Evolutionary conservation across 2,329 filamentous ascomycete species (phyloP), one percentile per base, ranked within the genome.

Genomic region (Pseudofabraea citricarpa): DNA sequence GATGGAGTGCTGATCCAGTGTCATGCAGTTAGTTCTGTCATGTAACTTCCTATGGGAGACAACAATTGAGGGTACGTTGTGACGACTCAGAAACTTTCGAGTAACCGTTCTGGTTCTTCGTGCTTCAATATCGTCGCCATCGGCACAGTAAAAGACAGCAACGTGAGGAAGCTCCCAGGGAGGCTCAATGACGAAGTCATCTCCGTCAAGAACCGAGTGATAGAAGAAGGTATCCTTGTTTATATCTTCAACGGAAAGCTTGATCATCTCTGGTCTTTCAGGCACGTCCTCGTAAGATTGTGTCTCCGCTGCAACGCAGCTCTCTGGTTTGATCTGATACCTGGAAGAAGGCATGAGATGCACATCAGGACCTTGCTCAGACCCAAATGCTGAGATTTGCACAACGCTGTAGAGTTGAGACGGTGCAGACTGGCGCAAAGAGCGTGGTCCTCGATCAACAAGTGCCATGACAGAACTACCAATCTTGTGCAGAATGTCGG

Each of bases 331-430:
- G 60, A 75, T 74, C 46, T 75, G 71, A 46, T 68, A 70, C 10
- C 66, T 67, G 23, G 71, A 73, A 6, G 70, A 72, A 41, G 73
- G 69, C 62, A 75, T 72, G 38, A 75, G 66, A 54, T 75, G 71
- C 16, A 75, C 69, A 45, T 75, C 71, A 2, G 71, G 71, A 12
- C 66, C 64, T 33, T 63, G 61, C 35, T 63, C 56, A 10, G 66
- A 68, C 9, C 71, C 71, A 54, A 74, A 74, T 2, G 68, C 67
- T 3, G 70, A 70, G 42, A 74, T 66, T 13, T 71, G 71, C 35
- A 75, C 67, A 33, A 75, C 71, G 56, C 73, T 75, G 58, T 72
- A 75, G 23, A 73, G 58, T 22, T 69, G 69, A 33, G 70, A 70
- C 13, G 56, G 54, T 37, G 63, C 58, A 8, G 58, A 55, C 20